Percentiles rank a stretch among this genome's conserved stretches.
phyloP scores from a whole-genome alignment of 176 grass and related monocot species.

The Calamus simplicifolius region DNA sequence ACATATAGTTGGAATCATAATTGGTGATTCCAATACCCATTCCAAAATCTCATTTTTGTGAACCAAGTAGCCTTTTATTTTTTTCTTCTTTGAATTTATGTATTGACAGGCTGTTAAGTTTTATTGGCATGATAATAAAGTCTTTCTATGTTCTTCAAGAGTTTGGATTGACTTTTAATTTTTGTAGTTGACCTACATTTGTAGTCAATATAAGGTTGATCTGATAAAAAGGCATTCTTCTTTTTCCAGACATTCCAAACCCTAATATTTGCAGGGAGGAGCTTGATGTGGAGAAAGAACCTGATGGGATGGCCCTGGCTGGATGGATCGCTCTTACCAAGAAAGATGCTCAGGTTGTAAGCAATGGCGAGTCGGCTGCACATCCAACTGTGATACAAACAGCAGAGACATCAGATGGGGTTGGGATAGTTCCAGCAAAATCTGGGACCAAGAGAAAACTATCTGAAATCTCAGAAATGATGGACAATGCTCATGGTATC shows the following conservation, averaged over 20 bases:
- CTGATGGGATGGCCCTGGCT: slow-evolving; percentile 75
- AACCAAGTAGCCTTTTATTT: no score
- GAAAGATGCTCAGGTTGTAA: slow-evolving; percentile 23
- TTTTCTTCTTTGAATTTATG: no score
- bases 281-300: slow-evolving; percentile 83
- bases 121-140: no score
- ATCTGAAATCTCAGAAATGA: slow-evolving; percentile 40
- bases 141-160: no score
- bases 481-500: slow-evolving; percentile 30
- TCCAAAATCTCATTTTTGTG: no score
- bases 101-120: no score
- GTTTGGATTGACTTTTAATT: no score
- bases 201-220: no score
- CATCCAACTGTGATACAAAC: slow-evolving; percentile 22
- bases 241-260: background rate
- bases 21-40: no score
- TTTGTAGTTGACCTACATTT: no score
- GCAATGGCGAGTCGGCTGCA: slow-evolving; percentile 41
- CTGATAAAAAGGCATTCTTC: no score
- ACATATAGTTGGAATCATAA: no score
- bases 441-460: slow-evolving; percentile 73
- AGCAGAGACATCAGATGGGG: slow-evolving; percentile 7
- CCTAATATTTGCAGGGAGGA: slow-evolving; percentile 64
- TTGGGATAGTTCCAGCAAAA: slow-evolving; percentile 16
- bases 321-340: slow-evolving; percentile 61